A percentile compares a stretch with the other conserved stretches of the same genome.
phyloP scores from a whole-genome alignment of 495 filamentous ascomycete genomes.

The Lophiotrema nucula region DNA sequence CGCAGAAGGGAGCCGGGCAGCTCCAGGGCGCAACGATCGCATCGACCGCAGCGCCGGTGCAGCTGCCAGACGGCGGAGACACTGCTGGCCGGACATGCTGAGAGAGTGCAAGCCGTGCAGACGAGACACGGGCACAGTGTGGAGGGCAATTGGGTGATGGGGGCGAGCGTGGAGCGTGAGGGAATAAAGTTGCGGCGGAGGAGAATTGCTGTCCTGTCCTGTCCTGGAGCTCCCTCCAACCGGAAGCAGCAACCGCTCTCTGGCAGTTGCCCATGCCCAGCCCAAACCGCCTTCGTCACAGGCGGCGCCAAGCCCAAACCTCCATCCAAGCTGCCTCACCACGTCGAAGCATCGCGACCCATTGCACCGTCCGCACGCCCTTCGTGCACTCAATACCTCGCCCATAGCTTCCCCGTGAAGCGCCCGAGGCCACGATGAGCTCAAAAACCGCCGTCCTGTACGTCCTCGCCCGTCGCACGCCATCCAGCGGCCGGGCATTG shows the following conservation, averaged over 20 bases:
- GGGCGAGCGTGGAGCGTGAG: neutral
- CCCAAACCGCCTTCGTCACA: constrained; percentile 14
- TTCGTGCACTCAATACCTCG: neutral
- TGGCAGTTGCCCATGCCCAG: neutral
- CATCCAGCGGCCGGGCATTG: neutral
- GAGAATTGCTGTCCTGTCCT: too few species aligned
- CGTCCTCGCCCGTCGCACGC: constrained; percentile 4
- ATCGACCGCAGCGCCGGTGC: constrained; percentile 19
- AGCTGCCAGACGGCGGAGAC: constrained; percentile 40
- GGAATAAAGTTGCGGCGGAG: constrained; percentile 4
- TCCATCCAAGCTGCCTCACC: constrained; percentile 2
- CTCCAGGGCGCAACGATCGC: constrained; percentile 18
- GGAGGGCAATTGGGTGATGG: constrained; percentile 3
- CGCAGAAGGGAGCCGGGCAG: constrained; percentile 15
- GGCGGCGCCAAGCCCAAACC: constrained; percentile 19
- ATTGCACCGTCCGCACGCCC: constrained; percentile 3
- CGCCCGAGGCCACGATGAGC: constrained; percentile 10
- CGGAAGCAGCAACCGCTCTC: constrained; percentile 5
- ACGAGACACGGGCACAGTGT: neutral
- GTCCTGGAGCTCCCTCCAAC: constrained; percentile 16
- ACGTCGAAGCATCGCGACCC: neutral
- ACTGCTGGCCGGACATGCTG: constrained; percentile 43
- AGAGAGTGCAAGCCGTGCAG: neutral
- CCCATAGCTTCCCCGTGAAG: neutral
- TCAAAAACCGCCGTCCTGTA: constrained; percentile 25